Conservation (phyloP, 2,329 filamentous ascomycete genomes). For the Calonectria multiphialidica region DNA sequence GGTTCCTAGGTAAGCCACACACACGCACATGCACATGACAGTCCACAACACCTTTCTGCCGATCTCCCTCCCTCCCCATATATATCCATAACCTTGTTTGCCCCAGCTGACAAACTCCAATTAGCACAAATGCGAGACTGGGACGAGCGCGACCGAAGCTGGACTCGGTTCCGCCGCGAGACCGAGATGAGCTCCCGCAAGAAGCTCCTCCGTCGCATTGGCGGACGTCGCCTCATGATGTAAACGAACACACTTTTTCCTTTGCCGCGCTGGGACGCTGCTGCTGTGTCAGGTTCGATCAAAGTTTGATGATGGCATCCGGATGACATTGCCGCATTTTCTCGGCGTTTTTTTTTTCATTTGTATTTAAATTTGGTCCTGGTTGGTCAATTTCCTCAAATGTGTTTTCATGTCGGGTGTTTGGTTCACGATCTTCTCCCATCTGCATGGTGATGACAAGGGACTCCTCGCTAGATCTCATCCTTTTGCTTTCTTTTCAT, state of each 20-base stretch:
- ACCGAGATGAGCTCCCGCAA: slow-evolving; percentile 50
- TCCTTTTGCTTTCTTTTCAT: neutral
- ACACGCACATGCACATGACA: too few relatives aligned
- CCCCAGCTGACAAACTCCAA: slow-evolving; percentile 22
- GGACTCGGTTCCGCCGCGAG: slow-evolving; percentile 56
- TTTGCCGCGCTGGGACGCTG: slow-evolving; percentile 36
- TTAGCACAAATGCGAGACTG: slow-evolving; percentile 63
- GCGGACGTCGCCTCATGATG: slow-evolving; percentile 45
- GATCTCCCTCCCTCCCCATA: too few relatives aligned
- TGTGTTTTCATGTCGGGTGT: slow-evolving; percentile 14
- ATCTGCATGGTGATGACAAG: slow-evolving; percentile 24
- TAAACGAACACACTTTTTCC: slow-evolving; percentile 32
- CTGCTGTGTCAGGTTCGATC: slow-evolving; percentile 30
- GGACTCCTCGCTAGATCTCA: slow-evolving; percentile 13
- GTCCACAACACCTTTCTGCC: too few relatives aligned
- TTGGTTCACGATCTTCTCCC: slow-evolving; percentile 19
- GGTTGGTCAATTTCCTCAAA: slow-evolving; percentile 23
- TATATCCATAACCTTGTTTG: neutral
- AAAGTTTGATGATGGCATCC: slow-evolving; percentile 34
- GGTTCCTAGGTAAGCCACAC: slow-evolving; percentile 67
- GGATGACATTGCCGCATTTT: slow-evolving; percentile 44
- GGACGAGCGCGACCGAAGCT: slow-evolving; percentile 64
- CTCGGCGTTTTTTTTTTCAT: slow-evolving; percentile 38
- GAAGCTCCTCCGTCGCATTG: slow-evolving; percentile 56
- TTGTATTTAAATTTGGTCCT: slow-evolving; percentile 32